Evolutionary conservation across 1,139 yeast genomes (phyloP).

Genomic region (Lipomyces yarrowii): DNA sequence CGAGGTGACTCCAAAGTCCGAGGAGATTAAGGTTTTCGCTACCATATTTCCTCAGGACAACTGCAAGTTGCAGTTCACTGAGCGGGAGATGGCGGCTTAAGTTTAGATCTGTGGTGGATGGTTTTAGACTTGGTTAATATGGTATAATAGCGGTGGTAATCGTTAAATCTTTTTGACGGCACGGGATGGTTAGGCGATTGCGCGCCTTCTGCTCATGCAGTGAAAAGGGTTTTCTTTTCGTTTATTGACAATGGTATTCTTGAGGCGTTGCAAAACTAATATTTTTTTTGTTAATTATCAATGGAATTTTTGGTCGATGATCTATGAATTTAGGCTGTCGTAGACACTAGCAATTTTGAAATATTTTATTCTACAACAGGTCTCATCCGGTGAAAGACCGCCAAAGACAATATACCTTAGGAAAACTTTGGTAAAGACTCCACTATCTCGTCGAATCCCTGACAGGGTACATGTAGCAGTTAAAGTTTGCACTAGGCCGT

Average conservation of each 20-base stretch:
- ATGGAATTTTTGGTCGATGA: neutral
- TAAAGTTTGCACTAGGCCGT: too few species aligned
- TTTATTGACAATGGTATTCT: neutral
- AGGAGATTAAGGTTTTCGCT: constrained; percentile 93
- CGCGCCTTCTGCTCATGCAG: neutral
- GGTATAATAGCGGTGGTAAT: neutral
- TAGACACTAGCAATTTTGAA: neutral
- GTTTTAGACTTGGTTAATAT: neutral
- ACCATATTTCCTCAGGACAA: constrained; percentile 98
- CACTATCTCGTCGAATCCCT: too few species aligned
- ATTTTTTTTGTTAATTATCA: neutral
- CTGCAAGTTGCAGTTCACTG: constrained; percentile 71
- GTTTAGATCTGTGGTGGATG: neutral
- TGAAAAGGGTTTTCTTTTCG: neutral
- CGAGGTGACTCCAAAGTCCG: constrained; percentile 78
- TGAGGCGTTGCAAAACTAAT: neutral
- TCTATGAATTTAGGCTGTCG: neutral
- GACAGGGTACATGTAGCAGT: too few species aligned
- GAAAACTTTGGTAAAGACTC: too few species aligned
- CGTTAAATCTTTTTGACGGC: neutral
- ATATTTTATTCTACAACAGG: too few species aligned
- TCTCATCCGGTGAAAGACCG: too few species aligned
- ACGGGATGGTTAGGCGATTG: neutral
- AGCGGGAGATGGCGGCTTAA: constrained; percentile 35
- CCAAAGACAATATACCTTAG: too few species aligned